Percentiles rank a stretch among this genome's conserved stretches.
Evolutionary conservation across 768 basidiomycete species (phyloP).

Genomic region (Naganishia antarctica): DNA sequence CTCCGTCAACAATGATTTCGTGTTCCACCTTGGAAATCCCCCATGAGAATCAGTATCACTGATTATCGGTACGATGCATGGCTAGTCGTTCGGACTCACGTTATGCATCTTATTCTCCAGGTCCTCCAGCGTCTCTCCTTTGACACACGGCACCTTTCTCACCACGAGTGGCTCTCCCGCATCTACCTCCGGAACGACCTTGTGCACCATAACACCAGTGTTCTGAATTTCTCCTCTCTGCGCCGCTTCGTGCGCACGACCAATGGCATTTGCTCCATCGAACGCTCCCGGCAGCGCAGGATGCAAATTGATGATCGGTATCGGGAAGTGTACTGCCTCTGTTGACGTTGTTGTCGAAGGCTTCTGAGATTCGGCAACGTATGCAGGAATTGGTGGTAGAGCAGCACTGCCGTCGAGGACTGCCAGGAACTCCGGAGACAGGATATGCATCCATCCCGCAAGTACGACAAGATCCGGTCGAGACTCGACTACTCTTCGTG

Average conservation of each 20-base stretch:
- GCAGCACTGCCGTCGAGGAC: constrained; percentile 53
- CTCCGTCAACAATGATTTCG: constrained; percentile 81
- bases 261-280: constrained; percentile 86
- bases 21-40: constrained; percentile 61
- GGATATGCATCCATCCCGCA: constrained; percentile 99
- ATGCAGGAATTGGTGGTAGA: constrained; percentile 31
- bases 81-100: constrained; percentile 36
- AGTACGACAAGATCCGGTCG: constrained; percentile 80
- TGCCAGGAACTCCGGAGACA: constrained; percentile 74
- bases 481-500: constrained; percentile 60
- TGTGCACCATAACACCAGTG: constrained; percentile 88
- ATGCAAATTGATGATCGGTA: constrained; percentile 92
- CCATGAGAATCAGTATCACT: not conserved
- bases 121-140: constrained; percentile 66
- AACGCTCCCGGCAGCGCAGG: constrained; percentile 95
- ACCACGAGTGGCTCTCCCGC: constrained; percentile 82
- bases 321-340: constrained; percentile 40
- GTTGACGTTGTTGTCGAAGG: not conserved
- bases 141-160: constrained; percentile 65
- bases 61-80: not conserved
- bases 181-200: constrained; percentile 88
- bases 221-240: constrained; percentile 69
- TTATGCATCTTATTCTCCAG: constrained; percentile 73
- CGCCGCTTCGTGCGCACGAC: constrained; percentile 83
- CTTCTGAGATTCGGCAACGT: not conserved